phyloP scores from a whole-genome alignment of 139 green algal genomes.

The Coelastrella sp. region DNA sequence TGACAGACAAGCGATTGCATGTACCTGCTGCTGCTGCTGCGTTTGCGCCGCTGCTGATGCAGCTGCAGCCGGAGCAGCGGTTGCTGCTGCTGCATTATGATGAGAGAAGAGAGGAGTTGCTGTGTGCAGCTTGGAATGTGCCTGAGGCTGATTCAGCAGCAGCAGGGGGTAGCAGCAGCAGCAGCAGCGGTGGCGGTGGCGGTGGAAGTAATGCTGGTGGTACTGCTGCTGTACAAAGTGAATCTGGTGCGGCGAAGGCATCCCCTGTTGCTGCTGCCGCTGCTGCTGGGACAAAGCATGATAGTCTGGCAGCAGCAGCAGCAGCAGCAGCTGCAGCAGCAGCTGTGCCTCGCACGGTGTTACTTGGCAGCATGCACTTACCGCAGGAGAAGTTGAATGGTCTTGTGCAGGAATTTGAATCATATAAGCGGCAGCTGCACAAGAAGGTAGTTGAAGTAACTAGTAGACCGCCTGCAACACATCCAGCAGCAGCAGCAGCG shows the following conservation, averaged over 20 bases:
- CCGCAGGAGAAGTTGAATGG: neutral
- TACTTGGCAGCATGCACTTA: conserved; percentile 1
- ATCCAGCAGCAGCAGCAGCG: neutral
- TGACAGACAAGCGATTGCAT: neutral
- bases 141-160: neutral
- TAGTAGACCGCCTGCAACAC: neutral
- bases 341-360: neutral
- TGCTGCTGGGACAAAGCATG: neutral
- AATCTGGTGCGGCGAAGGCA: too few relatives aligned
- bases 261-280: neutral
- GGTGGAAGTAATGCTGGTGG: too few relatives aligned
- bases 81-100: conserved; percentile 43
- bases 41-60: neutral
- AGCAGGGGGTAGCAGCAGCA: neutral
- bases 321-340: conserved; percentile 20
- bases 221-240: too few relatives aligned
- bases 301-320: too few relatives aligned
- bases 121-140: conserved; percentile 13
- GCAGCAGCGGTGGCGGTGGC: too few relatives aligned
- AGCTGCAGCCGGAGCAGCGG: conserved; percentile 38
- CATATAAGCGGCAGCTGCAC: conserved; percentile 12
- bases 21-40: neutral
- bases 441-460: conserved; percentile 2
- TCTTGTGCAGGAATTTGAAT: neutral
- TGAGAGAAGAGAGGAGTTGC: conserved; percentile 8